Conservation (phyloP, 1,284 basidiomycete genomes). For the Puccinia polysora region DNA sequence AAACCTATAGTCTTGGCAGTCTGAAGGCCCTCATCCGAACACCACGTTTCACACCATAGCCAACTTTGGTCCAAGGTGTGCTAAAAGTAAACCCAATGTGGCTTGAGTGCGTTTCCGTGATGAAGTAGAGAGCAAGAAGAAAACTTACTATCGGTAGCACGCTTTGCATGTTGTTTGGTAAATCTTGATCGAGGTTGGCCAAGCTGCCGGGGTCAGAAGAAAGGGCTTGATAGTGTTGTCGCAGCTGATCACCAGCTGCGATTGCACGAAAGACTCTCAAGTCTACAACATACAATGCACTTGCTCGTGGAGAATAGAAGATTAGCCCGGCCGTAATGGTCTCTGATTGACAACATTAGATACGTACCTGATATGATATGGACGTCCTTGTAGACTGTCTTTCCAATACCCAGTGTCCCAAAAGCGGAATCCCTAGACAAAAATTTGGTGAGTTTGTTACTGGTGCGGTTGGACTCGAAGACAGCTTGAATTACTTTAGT, state of each 20-base stretch:
- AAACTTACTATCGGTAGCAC: conserved; percentile 73
- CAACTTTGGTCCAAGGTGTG: conserved; percentile 81
- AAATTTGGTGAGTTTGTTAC: neutral
- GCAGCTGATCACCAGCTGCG: conserved; percentile 71
- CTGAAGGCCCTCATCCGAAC: conserved; percentile 72
- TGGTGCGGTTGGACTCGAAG: conserved; percentile 82
- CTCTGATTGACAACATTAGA: neutral
- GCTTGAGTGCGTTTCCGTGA: neutral
- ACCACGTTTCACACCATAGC: conserved; percentile 71
- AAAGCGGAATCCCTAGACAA: conserved; percentile 37
- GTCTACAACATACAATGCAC: conserved; percentile 92
- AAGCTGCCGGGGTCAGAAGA: conserved; percentile 89
- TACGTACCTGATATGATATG: conserved; percentile 83
- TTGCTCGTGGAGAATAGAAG: conserved; percentile 52
- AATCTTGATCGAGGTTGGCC: conserved; percentile 92
- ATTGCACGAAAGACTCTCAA: conserved; percentile 82
- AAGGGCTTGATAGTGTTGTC: conserved; percentile 78
- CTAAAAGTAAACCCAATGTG: conserved; percentile 54
- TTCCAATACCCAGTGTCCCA: conserved; percentile 70
- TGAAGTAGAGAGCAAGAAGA: neutral
- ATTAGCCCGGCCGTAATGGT: too few species aligned
- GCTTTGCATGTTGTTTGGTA: conserved; percentile 84
- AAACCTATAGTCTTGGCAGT: conserved; percentile 80
- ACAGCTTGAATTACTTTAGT: conserved; percentile 82
- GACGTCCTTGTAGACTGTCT: conserved; percentile 70